A percentile compares a stretch with the other conserved stretches of the same genome.
Conservation (phyloP, 2,329 filamentous ascomycete species). For the Aspergillus sp. region DNA sequence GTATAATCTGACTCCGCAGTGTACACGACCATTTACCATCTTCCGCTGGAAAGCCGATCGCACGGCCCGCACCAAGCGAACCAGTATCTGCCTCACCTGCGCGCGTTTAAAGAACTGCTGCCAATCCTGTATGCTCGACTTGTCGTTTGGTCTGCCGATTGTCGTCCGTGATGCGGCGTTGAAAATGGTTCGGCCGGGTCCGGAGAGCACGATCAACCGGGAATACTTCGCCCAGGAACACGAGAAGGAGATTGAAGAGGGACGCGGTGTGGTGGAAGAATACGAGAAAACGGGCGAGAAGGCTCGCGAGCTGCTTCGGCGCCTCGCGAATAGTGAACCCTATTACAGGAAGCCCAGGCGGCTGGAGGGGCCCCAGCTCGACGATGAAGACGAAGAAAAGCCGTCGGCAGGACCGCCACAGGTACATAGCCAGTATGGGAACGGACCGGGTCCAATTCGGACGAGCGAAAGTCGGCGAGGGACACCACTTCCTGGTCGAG, state of each 20-base stretch:
- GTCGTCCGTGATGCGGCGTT: conserved; percentile 90
- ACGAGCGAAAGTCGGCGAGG: conserved; percentile 51
- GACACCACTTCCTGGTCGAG: conserved; percentile 28
- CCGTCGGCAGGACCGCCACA: conserved; percentile 33
- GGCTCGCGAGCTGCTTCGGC: conserved; percentile 73
- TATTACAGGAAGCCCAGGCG: conserved; percentile 84
- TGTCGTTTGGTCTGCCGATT: conserved; percentile 91
- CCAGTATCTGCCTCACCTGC: conserved; percentile 93
- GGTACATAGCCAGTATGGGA: conserved; percentile 32
- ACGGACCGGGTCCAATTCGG: conserved; percentile 58
- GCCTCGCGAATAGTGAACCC: conserved; percentile 83
- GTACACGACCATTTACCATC: conserved; percentile 89
- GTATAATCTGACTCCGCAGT: conserved; percentile 32
- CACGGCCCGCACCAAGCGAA: conserved; percentile 82
- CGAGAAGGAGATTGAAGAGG: conserved; percentile 89
- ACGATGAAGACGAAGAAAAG: conserved; percentile 34
- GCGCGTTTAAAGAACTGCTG: conserved; percentile 97
- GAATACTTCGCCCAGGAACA: conserved; percentile 98
- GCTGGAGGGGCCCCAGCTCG: conserved; percentile 48
- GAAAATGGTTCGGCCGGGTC: conserved; percentile 94
- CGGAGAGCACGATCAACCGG: conserved; percentile 83
- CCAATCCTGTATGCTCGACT: conserved; percentile 96
- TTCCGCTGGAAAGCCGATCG: conserved; percentile 93
- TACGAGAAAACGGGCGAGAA: conserved; percentile 98
- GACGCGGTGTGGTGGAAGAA: conserved; percentile 71